phyloP scores from a whole-genome alignment of 1,284 basidiomycete species.

The Cutaneotrichosporon cutaneum region DNA sequence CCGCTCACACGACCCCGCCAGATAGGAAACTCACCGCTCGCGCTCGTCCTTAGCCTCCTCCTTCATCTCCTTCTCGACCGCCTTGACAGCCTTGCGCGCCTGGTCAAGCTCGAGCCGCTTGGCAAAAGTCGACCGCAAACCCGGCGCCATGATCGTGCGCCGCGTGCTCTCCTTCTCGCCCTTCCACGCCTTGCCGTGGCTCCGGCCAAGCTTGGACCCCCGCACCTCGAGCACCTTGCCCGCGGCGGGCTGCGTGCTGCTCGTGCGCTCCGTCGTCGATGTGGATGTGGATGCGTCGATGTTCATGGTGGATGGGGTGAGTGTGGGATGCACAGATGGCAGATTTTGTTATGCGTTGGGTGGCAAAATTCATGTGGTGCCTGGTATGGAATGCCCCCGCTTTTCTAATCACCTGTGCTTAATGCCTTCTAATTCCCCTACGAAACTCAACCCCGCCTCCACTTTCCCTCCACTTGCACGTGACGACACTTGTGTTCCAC shows the following conservation, averaged over 20 bases:
- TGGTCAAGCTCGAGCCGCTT: constrained; percentile 45
- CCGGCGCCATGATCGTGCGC: constrained; percentile 39
- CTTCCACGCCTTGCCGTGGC: constrained; percentile 51
- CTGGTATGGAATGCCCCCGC: background rate
- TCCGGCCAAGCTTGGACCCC: constrained; percentile 40
- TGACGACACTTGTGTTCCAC: background rate
- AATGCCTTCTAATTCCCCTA: too few species aligned
- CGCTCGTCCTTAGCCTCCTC: constrained; percentile 48
- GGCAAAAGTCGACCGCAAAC: constrained; percentile 46
- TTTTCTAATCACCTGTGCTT: too few species aligned
- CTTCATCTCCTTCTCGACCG: constrained; percentile 51
- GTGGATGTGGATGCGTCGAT: background rate
- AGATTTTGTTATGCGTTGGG: constrained; percentile 3
- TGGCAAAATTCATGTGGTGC: background rate
- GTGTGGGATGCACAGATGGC: too few species aligned
- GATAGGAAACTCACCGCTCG: constrained; percentile 41
- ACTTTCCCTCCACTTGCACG: background rate
- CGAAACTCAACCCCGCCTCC: background rate
- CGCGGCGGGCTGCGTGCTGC: constrained; percentile 7
- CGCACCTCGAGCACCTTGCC: constrained; percentile 19
- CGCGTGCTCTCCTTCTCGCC: constrained; percentile 43
- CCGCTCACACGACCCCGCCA: background rate
- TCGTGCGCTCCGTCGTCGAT: constrained; percentile 4
- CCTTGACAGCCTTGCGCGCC: constrained; percentile 42
- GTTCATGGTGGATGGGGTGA: background rate